A percentile compares a stretch with the other conserved stretches of the same genome.
Evolutionary conservation across 768 basidiomycete genomes (phyloP).

Genomic region (Lactarius quietus): DNA sequence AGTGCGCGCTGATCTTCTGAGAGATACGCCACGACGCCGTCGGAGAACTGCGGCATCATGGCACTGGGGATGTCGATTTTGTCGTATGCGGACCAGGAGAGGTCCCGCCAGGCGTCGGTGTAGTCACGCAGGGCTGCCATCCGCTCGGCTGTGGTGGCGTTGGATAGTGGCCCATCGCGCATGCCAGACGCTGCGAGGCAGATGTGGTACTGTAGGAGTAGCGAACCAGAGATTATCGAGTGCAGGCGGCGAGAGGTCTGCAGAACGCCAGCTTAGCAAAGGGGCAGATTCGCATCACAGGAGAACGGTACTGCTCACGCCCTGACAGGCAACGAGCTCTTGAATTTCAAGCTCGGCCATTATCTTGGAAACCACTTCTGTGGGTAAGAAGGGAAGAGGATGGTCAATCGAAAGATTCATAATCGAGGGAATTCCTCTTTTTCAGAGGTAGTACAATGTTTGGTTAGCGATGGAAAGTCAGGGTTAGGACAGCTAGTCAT

Average conservation of each 20-base stretch:
- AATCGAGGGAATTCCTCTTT: background rate
- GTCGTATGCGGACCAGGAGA: constrained; percentile 5
- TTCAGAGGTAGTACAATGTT: background rate
- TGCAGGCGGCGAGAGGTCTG: constrained; percentile 4
- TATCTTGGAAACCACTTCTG: background rate
- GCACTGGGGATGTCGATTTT: constrained; percentile 4
- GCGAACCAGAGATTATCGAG: background rate
- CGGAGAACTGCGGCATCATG: constrained; percentile 2
- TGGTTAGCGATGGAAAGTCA: background rate
- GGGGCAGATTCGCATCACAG: background rate
- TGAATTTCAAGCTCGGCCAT: background rate
- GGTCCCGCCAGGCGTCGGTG: background rate
- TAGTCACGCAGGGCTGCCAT: constrained; percentile 2
- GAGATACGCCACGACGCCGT: background rate
- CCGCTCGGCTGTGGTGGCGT: background rate
- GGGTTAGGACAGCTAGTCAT: background rate
- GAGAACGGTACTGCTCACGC: background rate
- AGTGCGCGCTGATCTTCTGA: background rate
- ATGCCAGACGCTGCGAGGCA: constrained; percentile 3
- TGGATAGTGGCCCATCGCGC: background rate
- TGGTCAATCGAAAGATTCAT: background rate
- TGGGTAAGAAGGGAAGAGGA: background rate
- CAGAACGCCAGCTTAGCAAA: background rate
- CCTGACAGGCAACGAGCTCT: background rate
- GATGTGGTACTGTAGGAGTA: constrained; percentile 7